A percentile compares a stretch with the other conserved stretches of the same genome.
Evolutionary conservation across 2,329 filamentous ascomycete species (phyloP).

Genomic region (Aschersonia sp.): DNA sequence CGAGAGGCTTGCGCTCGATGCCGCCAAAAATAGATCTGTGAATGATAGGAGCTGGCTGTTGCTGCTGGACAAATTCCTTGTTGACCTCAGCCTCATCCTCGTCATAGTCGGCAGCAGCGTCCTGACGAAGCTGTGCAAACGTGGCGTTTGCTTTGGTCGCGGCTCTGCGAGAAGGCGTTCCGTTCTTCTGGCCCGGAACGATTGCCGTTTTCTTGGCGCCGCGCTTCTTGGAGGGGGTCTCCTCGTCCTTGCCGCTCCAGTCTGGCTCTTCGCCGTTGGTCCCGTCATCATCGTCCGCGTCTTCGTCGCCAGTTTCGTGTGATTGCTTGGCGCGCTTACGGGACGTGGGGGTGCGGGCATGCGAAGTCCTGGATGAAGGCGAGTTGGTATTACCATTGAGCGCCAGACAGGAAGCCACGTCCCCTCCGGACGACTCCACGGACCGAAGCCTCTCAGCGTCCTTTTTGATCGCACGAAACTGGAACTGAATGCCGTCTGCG

Average conservation of each 20-base stretch:
- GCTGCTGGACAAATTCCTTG: no score
- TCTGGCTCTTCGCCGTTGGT: slow-evolving; percentile 3
- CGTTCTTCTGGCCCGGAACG: slow-evolving; percentile 10
- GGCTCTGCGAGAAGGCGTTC: slow-evolving; percentile 16
- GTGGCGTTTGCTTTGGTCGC: slow-evolving; percentile 18
- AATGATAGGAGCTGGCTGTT: not conserved
- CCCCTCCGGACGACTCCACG: slow-evolving; percentile 27
- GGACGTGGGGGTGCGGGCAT: slow-evolving; percentile 7
- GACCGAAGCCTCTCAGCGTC: slow-evolving; percentile 32
- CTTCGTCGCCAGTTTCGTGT: slow-evolving; percentile 11
- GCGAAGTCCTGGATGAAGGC: slow-evolving; percentile 13
- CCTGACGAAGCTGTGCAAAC: slow-evolving; percentile 10
- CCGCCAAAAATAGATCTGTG: not conserved
- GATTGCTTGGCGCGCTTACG: slow-evolving; percentile 16
- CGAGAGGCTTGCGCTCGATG: not conserved
- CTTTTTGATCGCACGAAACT: slow-evolving; percentile 41
- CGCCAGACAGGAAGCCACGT: slow-evolving; percentile 27
- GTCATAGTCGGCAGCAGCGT: not conserved
- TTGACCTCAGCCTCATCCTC: not conserved
- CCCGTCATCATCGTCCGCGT: slow-evolving; percentile 13
- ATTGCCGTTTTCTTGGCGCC: slow-evolving; percentile 5
- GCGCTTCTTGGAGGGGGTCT: slow-evolving; percentile 20
- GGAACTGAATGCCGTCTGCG: slow-evolving; percentile 41
- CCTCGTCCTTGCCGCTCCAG: slow-evolving; percentile 9
- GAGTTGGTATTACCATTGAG: slow-evolving; percentile 12